Conservation (phyloP, 768 basidiomycete genomes). For the Wakefieldia striispora region DNA sequence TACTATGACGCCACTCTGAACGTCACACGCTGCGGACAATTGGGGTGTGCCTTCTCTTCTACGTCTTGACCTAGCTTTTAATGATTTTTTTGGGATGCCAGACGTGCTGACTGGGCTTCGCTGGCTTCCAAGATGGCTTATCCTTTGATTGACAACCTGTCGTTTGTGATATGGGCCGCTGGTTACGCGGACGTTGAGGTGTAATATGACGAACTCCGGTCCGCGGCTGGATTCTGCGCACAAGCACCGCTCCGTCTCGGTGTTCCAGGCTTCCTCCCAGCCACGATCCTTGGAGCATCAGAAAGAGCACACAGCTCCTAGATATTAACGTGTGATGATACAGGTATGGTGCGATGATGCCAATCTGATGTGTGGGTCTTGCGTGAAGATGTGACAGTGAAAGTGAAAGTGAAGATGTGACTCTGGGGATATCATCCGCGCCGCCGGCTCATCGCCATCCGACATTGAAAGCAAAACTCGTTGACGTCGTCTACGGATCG, state of each 20-base stretch:
- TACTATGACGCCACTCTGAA: no score
- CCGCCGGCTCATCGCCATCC: constrained; percentile 49
- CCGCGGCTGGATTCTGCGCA: neutral
- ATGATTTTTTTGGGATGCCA: no score
- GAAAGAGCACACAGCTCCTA: constrained; percentile 6
- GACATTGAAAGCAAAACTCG: constrained; percentile 69
- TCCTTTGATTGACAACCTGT: no score
- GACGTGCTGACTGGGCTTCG: no score
- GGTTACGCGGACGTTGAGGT: constrained; percentile 1
- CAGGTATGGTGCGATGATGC: constrained; percentile 29
- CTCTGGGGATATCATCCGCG: constrained; percentile 10
- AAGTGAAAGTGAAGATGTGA: neutral
- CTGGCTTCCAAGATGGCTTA: no score
- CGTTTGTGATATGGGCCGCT: no score
- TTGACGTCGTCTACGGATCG: constrained; percentile 67
- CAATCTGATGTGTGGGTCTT: constrained; percentile 8
- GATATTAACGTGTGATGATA: constrained; percentile 25
- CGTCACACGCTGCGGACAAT: neutral
- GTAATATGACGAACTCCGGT: constrained; percentile 2
- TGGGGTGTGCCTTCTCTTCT: neutral
- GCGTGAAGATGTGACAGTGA: neutral
- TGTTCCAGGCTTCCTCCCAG: neutral
- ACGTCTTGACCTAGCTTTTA: no score
- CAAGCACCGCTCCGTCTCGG: neutral
- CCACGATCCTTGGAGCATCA: neutral